A percentile compares a stretch with the other conserved stretches of the same genome.
Evolutionary conservation across 1,284 basidiomycete genomes (phyloP).

Genomic region (Fomitopsis pinicola): DNA sequence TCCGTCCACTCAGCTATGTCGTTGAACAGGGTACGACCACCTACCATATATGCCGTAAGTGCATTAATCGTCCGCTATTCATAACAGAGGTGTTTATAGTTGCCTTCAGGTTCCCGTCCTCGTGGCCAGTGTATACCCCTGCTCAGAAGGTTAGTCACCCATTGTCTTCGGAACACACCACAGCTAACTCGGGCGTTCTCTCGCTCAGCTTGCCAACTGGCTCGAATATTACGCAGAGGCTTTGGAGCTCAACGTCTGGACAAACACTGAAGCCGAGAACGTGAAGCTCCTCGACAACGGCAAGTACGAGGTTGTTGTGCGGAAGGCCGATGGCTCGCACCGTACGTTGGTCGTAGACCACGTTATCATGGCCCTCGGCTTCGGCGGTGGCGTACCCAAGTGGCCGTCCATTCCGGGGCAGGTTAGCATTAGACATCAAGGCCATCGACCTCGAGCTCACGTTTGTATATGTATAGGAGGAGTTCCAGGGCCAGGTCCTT

Average conservation of each 20-base stretch:
- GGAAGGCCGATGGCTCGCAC: conserved; percentile 35
- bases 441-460: background rate
- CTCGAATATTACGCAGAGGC: conserved; percentile 62
- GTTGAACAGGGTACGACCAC: conserved; percentile 45
- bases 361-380: conserved; percentile 58
- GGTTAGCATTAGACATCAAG: conserved; percentile 14
- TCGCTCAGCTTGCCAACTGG: conserved; percentile 58
- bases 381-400: conserved; percentile 47
- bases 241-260: conserved; percentile 67
- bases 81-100: background rate
- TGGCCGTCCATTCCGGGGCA: conserved; percentile 44
- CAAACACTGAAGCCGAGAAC: conserved; percentile 32
- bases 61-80: background rate
- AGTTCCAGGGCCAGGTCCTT: conserved; percentile 37
- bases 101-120: conserved; percentile 46
- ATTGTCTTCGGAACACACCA: background rate
- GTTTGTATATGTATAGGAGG: conserved; percentile 24
- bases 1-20: background rate
- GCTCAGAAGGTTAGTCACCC: conserved; percentile 39
- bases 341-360: conserved; percentile 52
- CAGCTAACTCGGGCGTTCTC: background rate
- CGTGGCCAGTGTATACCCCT: conserved; percentile 61
- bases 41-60: conserved; percentile 44
- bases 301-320: conserved; percentile 54
- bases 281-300: conserved; percentile 42